Base-by-base conservation (phyloP, 1,284 basidiomycete species). In the Apiotrichum gamsii region DNA sequence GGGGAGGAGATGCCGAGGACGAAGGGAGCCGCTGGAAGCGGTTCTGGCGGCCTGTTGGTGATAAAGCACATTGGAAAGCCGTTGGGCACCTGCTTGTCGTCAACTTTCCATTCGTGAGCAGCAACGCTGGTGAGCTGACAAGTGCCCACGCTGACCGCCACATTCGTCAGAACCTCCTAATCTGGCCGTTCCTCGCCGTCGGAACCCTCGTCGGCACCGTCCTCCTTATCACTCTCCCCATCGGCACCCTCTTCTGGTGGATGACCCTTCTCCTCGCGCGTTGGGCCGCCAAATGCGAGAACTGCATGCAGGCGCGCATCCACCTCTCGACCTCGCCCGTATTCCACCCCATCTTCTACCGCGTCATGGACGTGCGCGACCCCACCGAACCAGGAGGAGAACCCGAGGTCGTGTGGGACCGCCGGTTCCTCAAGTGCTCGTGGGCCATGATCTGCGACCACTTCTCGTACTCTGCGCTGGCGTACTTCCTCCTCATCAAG, bases 401-500 rank as follows among this genome's bases (percentile, higher is more conserved):
- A 24, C 30, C 24, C 25, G 49, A 55, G 20, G 25, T 62, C 11
- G 57, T 62, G 2, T 67, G 65, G 64, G 71, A 73, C 39, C 62
- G 53, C 39, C 59, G 68, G 6, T 69, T 72, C 46, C 56, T 65
- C 38, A 61, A 62, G 43, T 67, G 65, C 43, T 64, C 65, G 1
- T 69, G 65, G 57, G 65, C 67, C 16, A 72, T 73, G 71, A 64
- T 69, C 47, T 52, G 56, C 23, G 69, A 72, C 53, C 61, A 69
- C 43, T 65, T 67, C 39, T 71, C 69, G 3, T 73, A 73, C 52
- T 63, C 67, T 4, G 64, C 69, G 10, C 56, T 73, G 10, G 63
- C 62, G 13, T 72, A 73, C 45, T 66, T 73, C 39, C 52, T 73
- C 1, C 61, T 73, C 43, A 63, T 69, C 51, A 73, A 73, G 56